phyloP scores from a whole-genome alignment of 176 grass and related monocot genomes.

The Areca catechu region DNA sequence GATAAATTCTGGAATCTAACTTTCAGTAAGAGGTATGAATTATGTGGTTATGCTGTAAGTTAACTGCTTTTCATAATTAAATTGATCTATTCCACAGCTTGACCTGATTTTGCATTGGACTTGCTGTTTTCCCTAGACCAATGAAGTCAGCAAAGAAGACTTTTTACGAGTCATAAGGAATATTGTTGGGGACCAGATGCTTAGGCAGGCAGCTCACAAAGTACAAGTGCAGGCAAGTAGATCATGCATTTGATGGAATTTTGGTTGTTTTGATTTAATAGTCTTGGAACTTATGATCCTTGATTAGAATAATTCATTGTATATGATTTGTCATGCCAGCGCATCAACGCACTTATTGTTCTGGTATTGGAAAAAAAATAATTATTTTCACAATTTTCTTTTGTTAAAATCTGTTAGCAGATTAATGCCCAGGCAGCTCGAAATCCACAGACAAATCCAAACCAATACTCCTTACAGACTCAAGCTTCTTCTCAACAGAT shows the following conservation, averaged over 20 bases:
- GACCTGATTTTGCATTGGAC: slow-evolving; percentile 3
- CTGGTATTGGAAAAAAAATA: slow-evolving; percentile 7
- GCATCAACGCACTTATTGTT: no score
- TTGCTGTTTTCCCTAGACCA: slow-evolving; percentile 54
- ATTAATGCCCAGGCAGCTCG: slow-evolving; percentile 35
- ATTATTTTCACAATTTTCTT: slow-evolving; percentile 29
- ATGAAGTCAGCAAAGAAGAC: slow-evolving; percentile 91
- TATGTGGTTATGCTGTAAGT: no score
- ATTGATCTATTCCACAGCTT: no score
- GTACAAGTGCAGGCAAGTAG: slow-evolving; percentile 73
- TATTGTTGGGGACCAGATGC: slow-evolving; percentile 97
- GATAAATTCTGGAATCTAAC: no score
- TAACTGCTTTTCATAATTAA: no score
- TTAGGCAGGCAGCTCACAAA: slow-evolving; percentile 75
- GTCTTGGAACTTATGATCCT: no score
- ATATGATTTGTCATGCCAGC: no score
- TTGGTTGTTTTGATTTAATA: no score
- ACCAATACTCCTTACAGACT: slow-evolving; percentile 44
- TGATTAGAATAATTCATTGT: background rate
- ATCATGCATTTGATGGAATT: background rate
- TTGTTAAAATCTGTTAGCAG: slow-evolving; percentile 28
- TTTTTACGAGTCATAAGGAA: slow-evolving; percentile 83
- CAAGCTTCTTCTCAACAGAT: slow-evolving; percentile 51
- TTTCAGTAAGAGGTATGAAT: no score
- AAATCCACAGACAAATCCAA: slow-evolving; percentile 37